Percentiles rank a stretch among this genome's conserved stretches.
phyloP scores from a whole-genome alignment of 768 basidiomycete species.

The Russula sp. region DNA sequence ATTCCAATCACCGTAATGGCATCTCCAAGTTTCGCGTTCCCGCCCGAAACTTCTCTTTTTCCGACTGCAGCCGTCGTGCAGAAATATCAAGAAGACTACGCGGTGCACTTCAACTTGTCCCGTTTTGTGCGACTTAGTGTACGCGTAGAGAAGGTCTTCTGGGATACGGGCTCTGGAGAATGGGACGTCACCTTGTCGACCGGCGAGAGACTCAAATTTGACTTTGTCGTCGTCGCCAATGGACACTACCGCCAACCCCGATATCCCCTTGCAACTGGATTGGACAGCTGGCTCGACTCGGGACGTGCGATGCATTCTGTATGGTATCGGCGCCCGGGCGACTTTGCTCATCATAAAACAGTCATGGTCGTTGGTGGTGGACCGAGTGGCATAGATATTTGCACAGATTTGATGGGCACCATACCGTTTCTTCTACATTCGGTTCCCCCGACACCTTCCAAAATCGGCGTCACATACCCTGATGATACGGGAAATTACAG shows the following conservation, averaged over 20 bases:
- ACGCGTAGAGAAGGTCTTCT: constrained; percentile 48
- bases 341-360: constrained; percentile 36
- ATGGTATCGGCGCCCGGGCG: constrained; percentile 57
- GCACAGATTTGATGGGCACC: constrained; percentile 50
- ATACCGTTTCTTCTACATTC: constrained; percentile 57
- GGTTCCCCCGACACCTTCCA: constrained; percentile 39
- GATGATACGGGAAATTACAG: constrained; percentile 25
- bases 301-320: constrained; percentile 61
- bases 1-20: constrained; percentile 78
- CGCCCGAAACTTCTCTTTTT: constrained; percentile 67
- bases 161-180: constrained; percentile 36
- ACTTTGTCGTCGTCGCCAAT: constrained; percentile 70
- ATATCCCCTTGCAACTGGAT: constrained; percentile 57
- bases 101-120: constrained; percentile 55
- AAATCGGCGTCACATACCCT: constrained; percentile 32
- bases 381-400: constrained; percentile 69
- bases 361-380: constrained; percentile 49
- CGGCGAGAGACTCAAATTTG: constrained; percentile 44
- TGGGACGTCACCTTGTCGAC: constrained; percentile 53
- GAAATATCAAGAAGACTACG: constrained; percentile 67
- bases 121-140: constrained; percentile 64
- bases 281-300: constrained; percentile 53
- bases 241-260: constrained; percentile 70
- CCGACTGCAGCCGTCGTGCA: constrained; percentile 60
- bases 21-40: constrained; percentile 60